Evolutionary conservation across 73 alveolate species (phyloP), one percentile per base, ranked within the genome.

Genomic region (Urostyla sp.): DNA sequence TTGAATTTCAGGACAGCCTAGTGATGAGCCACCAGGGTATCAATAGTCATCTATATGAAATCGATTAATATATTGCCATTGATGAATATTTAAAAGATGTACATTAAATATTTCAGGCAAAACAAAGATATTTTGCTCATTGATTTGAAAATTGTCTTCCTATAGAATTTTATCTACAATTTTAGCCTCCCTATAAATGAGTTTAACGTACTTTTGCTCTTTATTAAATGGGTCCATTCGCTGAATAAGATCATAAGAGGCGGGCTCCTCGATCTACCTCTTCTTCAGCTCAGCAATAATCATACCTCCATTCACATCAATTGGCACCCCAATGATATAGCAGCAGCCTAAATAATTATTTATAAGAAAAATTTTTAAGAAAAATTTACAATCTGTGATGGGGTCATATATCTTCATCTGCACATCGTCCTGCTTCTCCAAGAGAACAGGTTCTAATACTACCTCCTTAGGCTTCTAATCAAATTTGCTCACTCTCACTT

Each of bases 321-420:
- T 60, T 36, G 89, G 89, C 11, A 78, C 31, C 1, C 82, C 89
- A 44, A 60, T 58, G 26, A 78, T 69, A 23, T 78, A 78, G 45
- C 89, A 78, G 30, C 79, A 63, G 28, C 79, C 79, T 63, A 59
- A 26, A 55, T 18, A 20, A 18, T 55, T 55, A 55, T 55, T n/a
- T n/a, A n/a, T n/a, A n/a, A n/a, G n/a, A n/a, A n/a, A n/a, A n/a
- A n/a, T n/a, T n/a, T n/a, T n/a, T n/a, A n/a, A n/a, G n/a, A n/a
- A n/a, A n/a, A n/a, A n/a, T n/a, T n/a, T n/a, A n/a, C n/a, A n/a
- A n/a, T n/a, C n/a, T n/a, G n/a, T n/a, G n/a, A n/a, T n/a, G n/a
- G n/a, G n/a, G n/a, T n/a, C n/a, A n/a, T n/a, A n/a, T n/a, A n/a
- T n/a, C n/a, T n/a, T n/a, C n/a, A n/a, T n/a, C n/a, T n/a, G n/a